Evolutionary conservation across 257 asterid genomes (phyloP), one percentile per base, ranked within the genome.

Genomic region (Fraxinus anomala): DNA sequence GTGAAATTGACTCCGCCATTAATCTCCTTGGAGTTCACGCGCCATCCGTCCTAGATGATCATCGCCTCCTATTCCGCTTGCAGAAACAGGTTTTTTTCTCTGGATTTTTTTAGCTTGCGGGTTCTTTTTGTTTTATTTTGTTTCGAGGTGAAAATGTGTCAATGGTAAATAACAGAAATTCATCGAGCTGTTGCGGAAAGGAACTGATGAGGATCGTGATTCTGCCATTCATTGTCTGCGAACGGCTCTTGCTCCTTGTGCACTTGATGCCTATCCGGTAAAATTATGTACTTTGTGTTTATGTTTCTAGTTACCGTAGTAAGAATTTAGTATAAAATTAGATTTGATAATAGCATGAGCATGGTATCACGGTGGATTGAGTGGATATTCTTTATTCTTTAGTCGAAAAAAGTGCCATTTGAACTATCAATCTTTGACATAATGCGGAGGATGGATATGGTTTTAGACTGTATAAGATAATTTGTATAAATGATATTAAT

Each of bases 191-290:
- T 80, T 96, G 33, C 92, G 98, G 89, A 93, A 86, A 82, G 97
- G 98, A 80, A 93, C 92, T 70, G 78, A 76, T 42, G 89, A 89
- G 87, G 97, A 89, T 83, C 96, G 96, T 33, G 92, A 89, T 76
- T 90, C 90, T 39, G 99, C 98, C 1, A 90, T 96, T 44, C 78
- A 89, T 74, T 96, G 96, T 72, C 87, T 88, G 74, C 88, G 97
- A 30, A 85, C 84, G 63, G 89, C 96, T 59, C 96, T 96, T 49
- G 98, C 98, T 17, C 97, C 99, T 17, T 92, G 97, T 84, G 99
- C 99, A 5, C 87, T 96, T 21, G 94, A 89, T 89, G 99, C 98
- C 68, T 96, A 96, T 79, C 99, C 98, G 85, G 99, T 96, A 83
- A 17, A 76, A 61, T 78, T 67, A 24, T 51, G 31, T 47, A 19